These are phyloP conservation scores for Eucalyptus polybractea DNA, from an alignment of 345 rosid species.

Conservation along the genomic window DNA sequence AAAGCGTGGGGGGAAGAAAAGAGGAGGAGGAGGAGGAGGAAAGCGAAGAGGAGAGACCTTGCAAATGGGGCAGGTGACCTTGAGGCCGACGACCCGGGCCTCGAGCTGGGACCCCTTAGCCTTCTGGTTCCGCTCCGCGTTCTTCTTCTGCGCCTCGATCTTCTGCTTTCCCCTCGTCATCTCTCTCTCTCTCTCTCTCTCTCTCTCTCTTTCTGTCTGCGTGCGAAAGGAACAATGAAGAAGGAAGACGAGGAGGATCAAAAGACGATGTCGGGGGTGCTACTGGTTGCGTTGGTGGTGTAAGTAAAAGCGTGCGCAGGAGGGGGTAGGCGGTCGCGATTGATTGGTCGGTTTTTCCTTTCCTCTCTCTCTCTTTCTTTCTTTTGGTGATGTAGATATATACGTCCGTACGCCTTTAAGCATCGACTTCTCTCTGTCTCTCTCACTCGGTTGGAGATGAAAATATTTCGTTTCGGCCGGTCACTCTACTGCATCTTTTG, in stretches of 20 bases:
- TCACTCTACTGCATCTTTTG: neutral
- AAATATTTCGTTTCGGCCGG: neutral
- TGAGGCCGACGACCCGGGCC: conserved; percentile 64
- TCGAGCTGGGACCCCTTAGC: conserved; percentile 53
- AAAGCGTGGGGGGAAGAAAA: neutral
- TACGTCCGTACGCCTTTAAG: neutral
- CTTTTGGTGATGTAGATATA: neutral
- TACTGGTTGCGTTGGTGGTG: neutral
- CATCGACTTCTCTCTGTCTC: neutral
- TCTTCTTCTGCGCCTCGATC: conserved; percentile 61
- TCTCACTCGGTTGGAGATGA: neutral
- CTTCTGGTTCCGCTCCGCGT: conserved; percentile 62
- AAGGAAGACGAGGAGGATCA: neutral
- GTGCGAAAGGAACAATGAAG: neutral
- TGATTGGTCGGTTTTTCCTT: neutral
- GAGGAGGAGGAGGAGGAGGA: neutral
- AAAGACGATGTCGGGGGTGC: neutral
- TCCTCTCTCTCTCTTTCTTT: neutral
- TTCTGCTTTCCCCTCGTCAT: conserved; percentile 84
- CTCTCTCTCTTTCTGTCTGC: neutral
- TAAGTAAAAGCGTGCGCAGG: neutral
- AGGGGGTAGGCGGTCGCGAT: neutral
- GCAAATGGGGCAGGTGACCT: conserved; percentile 61
- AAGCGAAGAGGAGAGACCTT: conserved; percentile 19
- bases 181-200: neutral